These are phyloP conservation scores for Alternaria sp. DNA, from an alignment of 2,329 filamentous ascomycete genomes.

Conservation along the genomic window DNA sequence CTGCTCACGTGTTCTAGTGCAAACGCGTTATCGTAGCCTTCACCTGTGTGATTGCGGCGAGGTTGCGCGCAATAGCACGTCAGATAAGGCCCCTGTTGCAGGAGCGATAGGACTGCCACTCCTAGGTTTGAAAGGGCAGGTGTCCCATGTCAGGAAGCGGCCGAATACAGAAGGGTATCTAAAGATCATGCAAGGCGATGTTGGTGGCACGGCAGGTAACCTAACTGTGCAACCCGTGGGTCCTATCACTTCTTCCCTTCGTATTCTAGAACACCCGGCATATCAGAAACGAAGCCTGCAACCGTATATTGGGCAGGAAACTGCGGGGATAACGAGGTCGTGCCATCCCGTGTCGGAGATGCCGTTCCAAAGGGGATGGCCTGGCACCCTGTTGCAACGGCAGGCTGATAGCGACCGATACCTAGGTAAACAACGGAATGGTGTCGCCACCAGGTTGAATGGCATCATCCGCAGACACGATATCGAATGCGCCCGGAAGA, in stretches of 20 bases:
- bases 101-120: background rate
- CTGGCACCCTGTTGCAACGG: background rate
- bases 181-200: background rate
- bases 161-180: background rate
- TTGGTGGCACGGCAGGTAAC: background rate
- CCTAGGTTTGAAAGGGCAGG: constrained; percentile 17
- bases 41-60: constrained; percentile 5
- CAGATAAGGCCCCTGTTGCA: background rate
- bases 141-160: background rate
- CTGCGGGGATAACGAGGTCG: background rate
- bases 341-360: background rate
- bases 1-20: background rate
- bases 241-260: background rate
- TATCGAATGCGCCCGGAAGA: background rate
- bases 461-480: constrained; percentile 1
- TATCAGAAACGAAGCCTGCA: background rate
- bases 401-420: background rate
- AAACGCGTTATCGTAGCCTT: background rate
- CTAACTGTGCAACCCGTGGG: background rate
- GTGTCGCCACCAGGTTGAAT: background rate
- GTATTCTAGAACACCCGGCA: background rate
- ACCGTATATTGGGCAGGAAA: background rate
- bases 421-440: background rate
- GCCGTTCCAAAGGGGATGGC: background rate
- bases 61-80: constrained; percentile 2